Conservation (phyloP, 176 grass and related monocot species). For the Bolboschoenus planiculmis region DNA sequence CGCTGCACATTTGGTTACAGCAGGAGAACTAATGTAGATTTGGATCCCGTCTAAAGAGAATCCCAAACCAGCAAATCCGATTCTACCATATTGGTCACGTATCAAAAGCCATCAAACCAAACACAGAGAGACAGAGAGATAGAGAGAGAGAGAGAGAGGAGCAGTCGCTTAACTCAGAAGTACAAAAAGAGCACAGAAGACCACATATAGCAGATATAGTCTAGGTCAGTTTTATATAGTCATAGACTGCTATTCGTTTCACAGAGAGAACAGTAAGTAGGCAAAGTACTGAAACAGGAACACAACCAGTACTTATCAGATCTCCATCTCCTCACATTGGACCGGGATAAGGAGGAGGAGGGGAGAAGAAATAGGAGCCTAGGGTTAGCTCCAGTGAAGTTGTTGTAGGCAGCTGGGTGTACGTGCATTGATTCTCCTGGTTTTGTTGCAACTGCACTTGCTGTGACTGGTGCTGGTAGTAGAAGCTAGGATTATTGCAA, state of each 20-base stretch:
- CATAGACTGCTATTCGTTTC: slow-evolving; percentile 15
- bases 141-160: neutral
- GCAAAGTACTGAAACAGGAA: slow-evolving; percentile 13
- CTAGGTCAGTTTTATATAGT: slow-evolving; percentile 19
- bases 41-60: neutral
- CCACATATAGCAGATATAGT: neutral
- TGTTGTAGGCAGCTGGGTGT: neutral
- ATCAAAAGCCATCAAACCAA: neutral
- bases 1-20: slow-evolving; percentile 1
- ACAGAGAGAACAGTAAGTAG: slow-evolving; percentile 18
- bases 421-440: slow-evolving; percentile 16
- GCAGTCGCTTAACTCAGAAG: neutral
- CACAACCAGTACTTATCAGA: neutral
- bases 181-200: slow-evolving; percentile 3
- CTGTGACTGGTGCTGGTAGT: slow-evolving; percentile 7
- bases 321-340: slow-evolving; percentile 14
- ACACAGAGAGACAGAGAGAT: neutral
- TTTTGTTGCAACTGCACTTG: slow-evolving; percentile 16
- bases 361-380: slow-evolving; percentile 13
- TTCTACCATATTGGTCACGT: neutral
- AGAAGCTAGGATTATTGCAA: slow-evolving; percentile 19
- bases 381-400: slow-evolving; percentile 25
- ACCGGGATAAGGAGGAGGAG: slow-evolving; percentile 5
- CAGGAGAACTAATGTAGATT: neutral
- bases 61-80: neutral